Percentiles rank a stretch among this genome's conserved stretches.
These are phyloP conservation scores for Mariannaea sp. DNA, from an alignment of 2,329 filamentous ascomycete genomes.

Conservation along the genomic window DNA sequence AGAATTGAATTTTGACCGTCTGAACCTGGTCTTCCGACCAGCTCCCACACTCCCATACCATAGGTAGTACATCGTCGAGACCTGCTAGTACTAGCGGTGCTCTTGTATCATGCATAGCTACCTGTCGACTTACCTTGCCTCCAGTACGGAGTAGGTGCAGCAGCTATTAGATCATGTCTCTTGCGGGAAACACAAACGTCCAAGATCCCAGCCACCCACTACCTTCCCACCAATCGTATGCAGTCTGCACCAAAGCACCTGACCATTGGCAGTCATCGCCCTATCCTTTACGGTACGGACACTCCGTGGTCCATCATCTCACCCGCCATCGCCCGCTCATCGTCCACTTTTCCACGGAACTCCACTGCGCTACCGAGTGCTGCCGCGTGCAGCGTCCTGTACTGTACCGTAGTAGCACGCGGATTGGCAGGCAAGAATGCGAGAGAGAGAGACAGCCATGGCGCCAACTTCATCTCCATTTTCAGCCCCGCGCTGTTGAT, in stretches of 20 bases:
- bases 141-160: no score
- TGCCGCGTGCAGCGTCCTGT: not conserved
- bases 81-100: no score
- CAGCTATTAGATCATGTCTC: no score
- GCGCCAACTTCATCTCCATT: not conserved
- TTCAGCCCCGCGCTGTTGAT: slow-evolving; percentile 2
- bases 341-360: slow-evolving; percentile 7
- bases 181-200: not conserved
- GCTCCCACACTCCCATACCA: no score
- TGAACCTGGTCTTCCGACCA: no score
- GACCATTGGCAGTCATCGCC: slow-evolving; percentile 3
- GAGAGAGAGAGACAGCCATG: not conserved
- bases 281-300: no score
- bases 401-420: no score
- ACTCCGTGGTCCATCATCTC: not conserved
- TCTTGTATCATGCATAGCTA: no score
- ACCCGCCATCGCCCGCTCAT: slow-evolving; percentile 6
- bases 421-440: not conserved
- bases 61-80: no score
- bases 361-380: slow-evolving; percentile 7
- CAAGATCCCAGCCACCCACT: slow-evolving; percentile 3
- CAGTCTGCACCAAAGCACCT: not conserved
- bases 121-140: no score
- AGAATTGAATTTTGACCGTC: no score
- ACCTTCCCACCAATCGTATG: slow-evolving; percentile 1